Percentiles rank a stretch among this genome's conserved stretches.
phyloP scores from a whole-genome alignment of 768 basidiomycete genomes.

The Naganishia randhawae region DNA sequence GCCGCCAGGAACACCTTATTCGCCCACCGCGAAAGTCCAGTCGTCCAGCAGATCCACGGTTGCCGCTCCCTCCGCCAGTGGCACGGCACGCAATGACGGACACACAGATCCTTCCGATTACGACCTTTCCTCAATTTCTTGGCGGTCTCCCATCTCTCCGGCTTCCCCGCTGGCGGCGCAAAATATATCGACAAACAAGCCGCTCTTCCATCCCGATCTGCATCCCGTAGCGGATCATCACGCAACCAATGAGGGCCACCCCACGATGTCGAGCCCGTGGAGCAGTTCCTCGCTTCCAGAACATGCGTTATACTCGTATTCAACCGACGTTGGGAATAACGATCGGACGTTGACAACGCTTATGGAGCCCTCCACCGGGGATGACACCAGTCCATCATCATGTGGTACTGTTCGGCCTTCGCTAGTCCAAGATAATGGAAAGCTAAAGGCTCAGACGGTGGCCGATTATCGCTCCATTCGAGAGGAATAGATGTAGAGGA shows the following conservation, averaged over 20 bases:
- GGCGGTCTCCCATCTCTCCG: neutral
- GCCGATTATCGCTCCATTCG: neutral
- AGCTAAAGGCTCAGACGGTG: neutral
- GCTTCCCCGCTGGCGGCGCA: neutral
- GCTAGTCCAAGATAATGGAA: neutral
- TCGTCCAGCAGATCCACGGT: neutral
- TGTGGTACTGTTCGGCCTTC: neutral
- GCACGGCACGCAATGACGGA: neutral
- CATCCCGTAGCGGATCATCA: slow-evolving; percentile 13
- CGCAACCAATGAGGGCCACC: neutral
- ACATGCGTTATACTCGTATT: neutral
- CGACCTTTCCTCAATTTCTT: neutral
- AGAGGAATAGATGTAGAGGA: neutral
- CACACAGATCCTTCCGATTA: neutral
- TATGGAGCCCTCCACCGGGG: neutral
- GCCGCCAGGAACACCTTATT: neutral
- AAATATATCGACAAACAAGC: neutral
- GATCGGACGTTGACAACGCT: neutral
- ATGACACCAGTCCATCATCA: neutral
- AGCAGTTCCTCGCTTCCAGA: slow-evolving; percentile 4
- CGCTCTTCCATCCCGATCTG: slow-evolving; percentile 12
- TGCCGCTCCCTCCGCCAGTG: too few relatives aligned
- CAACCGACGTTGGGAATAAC: neutral
- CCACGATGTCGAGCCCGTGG: neutral
- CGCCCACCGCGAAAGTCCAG: neutral